Conservation (phyloP, 169 alveolate genomes). For the Plasmodium blacklocki region DNA sequence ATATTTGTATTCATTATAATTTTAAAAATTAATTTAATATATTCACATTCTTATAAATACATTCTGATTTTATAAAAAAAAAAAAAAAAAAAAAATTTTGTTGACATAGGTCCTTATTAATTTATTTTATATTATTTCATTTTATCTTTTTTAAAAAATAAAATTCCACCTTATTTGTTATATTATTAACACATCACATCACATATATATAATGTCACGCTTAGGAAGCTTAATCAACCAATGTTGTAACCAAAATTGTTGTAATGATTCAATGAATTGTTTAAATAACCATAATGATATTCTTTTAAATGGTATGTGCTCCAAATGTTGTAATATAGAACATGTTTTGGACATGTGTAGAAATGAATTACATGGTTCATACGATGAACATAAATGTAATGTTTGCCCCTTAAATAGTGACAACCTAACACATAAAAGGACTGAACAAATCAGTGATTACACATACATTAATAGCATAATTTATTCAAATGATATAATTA, state of each 20-base stretch:
- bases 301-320: constrained; percentile 41
- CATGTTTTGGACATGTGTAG: constrained; percentile 56
- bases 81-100: too few relatives aligned
- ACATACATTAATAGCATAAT: constrained; percentile 46
- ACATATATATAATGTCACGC: constrained; percentile 20
- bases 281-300: constrained; percentile 38
- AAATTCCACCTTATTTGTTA: too few relatives aligned
- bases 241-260: neutral
- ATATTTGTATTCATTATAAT: too few relatives aligned
- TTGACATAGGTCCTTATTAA: too few relatives aligned
- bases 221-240: constrained; percentile 21
- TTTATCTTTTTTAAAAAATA: too few relatives aligned
- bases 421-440: constrained; percentile 27
- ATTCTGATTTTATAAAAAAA: too few relatives aligned
- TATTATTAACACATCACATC: too few relatives aligned
- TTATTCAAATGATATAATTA: constrained; percentile 46
- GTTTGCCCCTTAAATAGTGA: constrained; percentile 41
- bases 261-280: constrained; percentile 15
- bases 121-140: too few relatives aligned
- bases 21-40: too few relatives aligned
- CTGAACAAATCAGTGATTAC: constrained; percentile 43
- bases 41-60: too few relatives aligned
- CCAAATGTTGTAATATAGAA: constrained; percentile 19
- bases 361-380: constrained; percentile 47
- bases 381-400: constrained; percentile 56